phyloP scores from a whole-genome alignment of 2,329 filamentous ascomycete genomes.

The Coniochaeta pulveracea region DNA sequence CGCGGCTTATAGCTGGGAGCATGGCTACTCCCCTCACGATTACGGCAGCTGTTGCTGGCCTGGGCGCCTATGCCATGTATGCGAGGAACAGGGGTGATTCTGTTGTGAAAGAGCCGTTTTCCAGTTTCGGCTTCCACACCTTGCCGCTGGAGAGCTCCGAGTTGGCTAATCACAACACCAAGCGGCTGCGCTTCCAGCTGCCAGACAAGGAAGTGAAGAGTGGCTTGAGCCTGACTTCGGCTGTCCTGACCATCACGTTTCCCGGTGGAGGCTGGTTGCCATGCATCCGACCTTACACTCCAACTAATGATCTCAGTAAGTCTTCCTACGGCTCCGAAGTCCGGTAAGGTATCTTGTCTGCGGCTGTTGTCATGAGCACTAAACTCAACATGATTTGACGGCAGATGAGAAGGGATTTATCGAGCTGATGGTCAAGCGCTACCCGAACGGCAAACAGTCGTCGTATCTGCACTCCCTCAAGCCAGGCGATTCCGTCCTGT shows the following conservation, averaged over 20 bases:
- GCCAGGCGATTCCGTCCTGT: constrained; percentile 49
- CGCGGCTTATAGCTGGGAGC: constrained; percentile 9
- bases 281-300: constrained; percentile 55
- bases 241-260: constrained; percentile 49
- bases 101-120: constrained; percentile 7
- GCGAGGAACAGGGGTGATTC: constrained; percentile 5
- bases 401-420: constrained; percentile 45
- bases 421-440: constrained; percentile 57
- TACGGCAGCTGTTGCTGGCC: constrained; percentile 13
- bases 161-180: constrained; percentile 46
- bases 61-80: constrained; percentile 13
- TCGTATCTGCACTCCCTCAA: constrained; percentile 53
- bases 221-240: constrained; percentile 38
- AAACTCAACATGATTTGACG: background rate
- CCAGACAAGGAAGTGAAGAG: constrained; percentile 32
- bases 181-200: constrained; percentile 43
- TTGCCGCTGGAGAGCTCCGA: constrained; percentile 39
- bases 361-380: too few species aligned
- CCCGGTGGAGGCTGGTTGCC: constrained; percentile 47
- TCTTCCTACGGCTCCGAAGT: background rate
- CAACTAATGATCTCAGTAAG: constrained; percentile 40
- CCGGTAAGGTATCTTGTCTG: too few species aligned
- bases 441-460: constrained; percentile 53
- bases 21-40: constrained; percentile 13
- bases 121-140: constrained; percentile 26